Percentiles rank a stretch among this genome's conserved stretches.
phyloP scores from a whole-genome alignment of 441 rosid species.

The Eutrema salsugineum region DNA sequence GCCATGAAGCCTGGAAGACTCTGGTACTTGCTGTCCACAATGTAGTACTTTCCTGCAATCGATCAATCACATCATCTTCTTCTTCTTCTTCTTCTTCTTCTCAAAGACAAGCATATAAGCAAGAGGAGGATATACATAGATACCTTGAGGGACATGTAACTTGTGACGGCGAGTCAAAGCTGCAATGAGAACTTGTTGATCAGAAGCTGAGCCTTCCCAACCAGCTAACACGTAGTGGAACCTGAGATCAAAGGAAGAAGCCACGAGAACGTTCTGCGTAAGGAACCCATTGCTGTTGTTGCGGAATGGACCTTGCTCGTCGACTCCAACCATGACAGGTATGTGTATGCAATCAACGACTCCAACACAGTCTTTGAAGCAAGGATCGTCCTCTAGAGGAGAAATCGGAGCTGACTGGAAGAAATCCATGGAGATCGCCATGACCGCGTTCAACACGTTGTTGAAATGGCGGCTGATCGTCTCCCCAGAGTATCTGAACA shows the following conservation, averaged over 20 bases:
- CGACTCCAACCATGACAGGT: slow-evolving; percentile 88
- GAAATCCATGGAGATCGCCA: slow-evolving; percentile 66
- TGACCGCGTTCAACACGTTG: slow-evolving; percentile 82
- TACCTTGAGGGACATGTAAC: slow-evolving; percentile 80
- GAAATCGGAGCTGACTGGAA: slow-evolving; percentile 46
- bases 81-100: no score
- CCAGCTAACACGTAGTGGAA: slow-evolving; percentile 91
- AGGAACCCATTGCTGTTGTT: slow-evolving; percentile 61
- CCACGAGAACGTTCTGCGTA: slow-evolving; percentile 77
- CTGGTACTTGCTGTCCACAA: slow-evolving; percentile 58
- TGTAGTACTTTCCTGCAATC: slow-evolving; percentile 77
- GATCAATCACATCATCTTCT: no score
- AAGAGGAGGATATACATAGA: not conserved
- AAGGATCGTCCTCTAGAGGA: slow-evolving; percentile 48
- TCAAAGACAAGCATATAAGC: not conserved
- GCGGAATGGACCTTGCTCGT: slow-evolving; percentile 91
- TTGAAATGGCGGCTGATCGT: slow-evolving; percentile 94
- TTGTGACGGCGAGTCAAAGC: slow-evolving; percentile 73
- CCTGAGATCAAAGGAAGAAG: slow-evolving; percentile 77
- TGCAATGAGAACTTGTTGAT: slow-evolving; percentile 65
- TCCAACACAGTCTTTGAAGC: slow-evolving; percentile 85
- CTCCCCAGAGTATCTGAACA: slow-evolving; percentile 76
- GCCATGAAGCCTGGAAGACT: slow-evolving; percentile 80
- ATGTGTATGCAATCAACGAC: slow-evolving; percentile 80
- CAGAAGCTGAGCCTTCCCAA: slow-evolving; percentile 97